A percentile compares a stretch with the other conserved stretches of the same genome.
phyloP scores from a whole-genome alignment of 2,329 filamentous ascomycete species.

The Aspergillus fischeri region DNA sequence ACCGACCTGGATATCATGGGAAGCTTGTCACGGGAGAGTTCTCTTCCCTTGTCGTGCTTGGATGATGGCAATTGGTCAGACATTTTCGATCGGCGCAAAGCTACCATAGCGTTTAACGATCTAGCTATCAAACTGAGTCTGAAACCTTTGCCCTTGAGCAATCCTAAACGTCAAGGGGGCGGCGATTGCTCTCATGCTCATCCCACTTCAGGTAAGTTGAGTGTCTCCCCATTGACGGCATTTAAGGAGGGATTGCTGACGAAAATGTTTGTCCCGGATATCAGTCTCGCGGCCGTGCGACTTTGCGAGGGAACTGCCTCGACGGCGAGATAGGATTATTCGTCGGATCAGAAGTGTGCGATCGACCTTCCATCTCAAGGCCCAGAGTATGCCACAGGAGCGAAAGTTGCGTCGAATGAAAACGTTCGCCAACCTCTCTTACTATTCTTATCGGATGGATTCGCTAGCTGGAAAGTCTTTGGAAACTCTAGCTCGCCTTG shows the following conservation, averaged over 20 bases:
- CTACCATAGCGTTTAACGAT: conserved; percentile 28
- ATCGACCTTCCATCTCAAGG: conserved; percentile 27
- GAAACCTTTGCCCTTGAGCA: conserved; percentile 12
- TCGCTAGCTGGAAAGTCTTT: conserved; percentile 35
- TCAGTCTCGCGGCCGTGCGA: not conserved
- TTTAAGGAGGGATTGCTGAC: not conserved
- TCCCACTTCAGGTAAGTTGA: conserved; percentile 3
- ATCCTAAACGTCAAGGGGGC: conserved; percentile 2
- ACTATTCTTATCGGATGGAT: conserved; percentile 25
- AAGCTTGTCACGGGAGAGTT: conserved; percentile 17
- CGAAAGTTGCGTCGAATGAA: conserved; percentile 35
- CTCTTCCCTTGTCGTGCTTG: conserved; percentile 18
- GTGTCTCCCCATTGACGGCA: not conserved
- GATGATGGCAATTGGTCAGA: conserved; percentile 18
- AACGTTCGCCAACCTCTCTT: conserved; percentile 33
- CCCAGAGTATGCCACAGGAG: conserved; percentile 11
- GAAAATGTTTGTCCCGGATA: not conserved
- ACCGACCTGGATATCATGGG: conserved; percentile 7
- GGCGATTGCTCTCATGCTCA: not conserved
- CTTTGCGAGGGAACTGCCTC: conserved; percentile 1
- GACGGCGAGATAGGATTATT: conserved; percentile 20
- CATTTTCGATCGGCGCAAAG: conserved; percentile 21
- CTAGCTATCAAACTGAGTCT: conserved; percentile 22
- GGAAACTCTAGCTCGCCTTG: conserved; percentile 41
- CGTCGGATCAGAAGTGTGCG: conserved; percentile 33